Percentiles rank a stretch among this genome's conserved stretches.
Conservation (phyloP, 148 eudicot genomes). For the Polygonum maritimum region DNA sequence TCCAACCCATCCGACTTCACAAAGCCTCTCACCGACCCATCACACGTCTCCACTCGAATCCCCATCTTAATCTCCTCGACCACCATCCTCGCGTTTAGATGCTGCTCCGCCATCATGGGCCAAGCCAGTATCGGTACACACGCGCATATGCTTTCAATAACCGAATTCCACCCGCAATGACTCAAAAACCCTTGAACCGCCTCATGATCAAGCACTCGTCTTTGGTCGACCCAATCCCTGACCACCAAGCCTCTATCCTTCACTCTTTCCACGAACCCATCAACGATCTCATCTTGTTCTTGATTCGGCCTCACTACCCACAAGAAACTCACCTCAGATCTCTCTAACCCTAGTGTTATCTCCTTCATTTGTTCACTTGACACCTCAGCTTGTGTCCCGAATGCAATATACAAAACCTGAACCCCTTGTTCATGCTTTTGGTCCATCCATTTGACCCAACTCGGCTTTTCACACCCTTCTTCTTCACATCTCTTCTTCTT, state of each 20-base stretch:
- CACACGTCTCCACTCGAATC: conserved; percentile 38
- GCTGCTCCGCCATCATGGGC: conserved; percentile 85
- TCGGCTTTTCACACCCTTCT: conserved; percentile 12
- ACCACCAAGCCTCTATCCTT: conserved; percentile 45
- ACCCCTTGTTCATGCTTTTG: conserved; percentile 19
- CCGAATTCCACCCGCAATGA: conserved; percentile 91
- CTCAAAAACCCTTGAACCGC: conserved; percentile 49
- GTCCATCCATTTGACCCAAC: conserved; percentile 57
- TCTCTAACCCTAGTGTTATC: conserved; percentile 42
- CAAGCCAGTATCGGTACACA: conserved; percentile 59
- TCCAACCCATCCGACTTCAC: conserved; percentile 38
- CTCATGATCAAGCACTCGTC: conserved; percentile 34
- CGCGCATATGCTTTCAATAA: conserved; percentile 53
- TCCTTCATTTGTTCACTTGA: conserved; percentile 42
- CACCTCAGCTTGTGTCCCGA: conserved; percentile 63
- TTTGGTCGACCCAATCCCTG: conserved; percentile 64
- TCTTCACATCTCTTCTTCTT: neutral
- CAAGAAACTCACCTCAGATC: conserved; percentile 38
- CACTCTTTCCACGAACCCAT: conserved; percentile 40
- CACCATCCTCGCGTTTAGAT: conserved; percentile 56
- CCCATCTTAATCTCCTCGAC: conserved; percentile 67
- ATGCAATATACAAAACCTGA: conserved; percentile 51
- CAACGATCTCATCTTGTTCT: conserved; percentile 12
- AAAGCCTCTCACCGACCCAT: conserved; percentile 51
- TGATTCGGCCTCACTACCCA: conserved; percentile 52